These are phyloP conservation scores for Coniferiporia sulphurascens DNA, from an alignment of 1,284 basidiomycete species.

Conservation along the genomic window DNA sequence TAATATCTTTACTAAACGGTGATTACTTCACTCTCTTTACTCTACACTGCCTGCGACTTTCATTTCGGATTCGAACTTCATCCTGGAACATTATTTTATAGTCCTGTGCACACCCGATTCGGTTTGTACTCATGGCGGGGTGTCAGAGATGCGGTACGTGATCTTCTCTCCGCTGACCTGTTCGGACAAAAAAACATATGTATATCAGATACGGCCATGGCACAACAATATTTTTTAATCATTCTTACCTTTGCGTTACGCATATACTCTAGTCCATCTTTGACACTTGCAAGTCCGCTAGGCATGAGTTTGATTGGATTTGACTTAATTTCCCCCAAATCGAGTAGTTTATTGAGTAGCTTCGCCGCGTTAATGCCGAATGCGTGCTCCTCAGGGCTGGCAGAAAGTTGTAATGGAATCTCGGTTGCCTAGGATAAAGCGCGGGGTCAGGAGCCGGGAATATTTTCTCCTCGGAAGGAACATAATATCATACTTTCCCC, in stretches of 20 bases:
- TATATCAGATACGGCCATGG: not conserved
- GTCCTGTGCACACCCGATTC: too few species aligned
- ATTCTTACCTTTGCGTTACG: slow-evolving; percentile 24
- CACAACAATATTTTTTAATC: not conserved
- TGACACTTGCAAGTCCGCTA: slow-evolving; percentile 28
- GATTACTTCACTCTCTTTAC: too few species aligned
- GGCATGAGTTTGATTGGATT: slow-evolving; percentile 29
- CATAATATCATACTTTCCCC: slow-evolving; percentile 23
- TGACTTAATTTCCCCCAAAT: slow-evolving; percentile 24
- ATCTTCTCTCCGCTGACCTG: slow-evolving; percentile 16
- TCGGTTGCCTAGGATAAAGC: slow-evolving; percentile 22
- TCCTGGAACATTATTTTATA: too few species aligned
- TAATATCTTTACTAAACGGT: too few species aligned
- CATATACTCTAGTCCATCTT: slow-evolving; percentile 25
- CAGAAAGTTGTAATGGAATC: slow-evolving; percentile 14
- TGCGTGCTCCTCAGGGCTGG: slow-evolving; percentile 22
- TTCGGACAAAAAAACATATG: too few species aligned
- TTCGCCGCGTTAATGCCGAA: slow-evolving; percentile 26
- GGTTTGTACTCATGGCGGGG: not conserved
- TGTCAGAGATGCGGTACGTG: slow-evolving; percentile 13
- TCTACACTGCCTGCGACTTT: too few species aligned
- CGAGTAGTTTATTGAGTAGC: slow-evolving; percentile 26
- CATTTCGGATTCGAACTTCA: too few species aligned
- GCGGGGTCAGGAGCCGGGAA: not conserved
- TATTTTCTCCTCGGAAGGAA: not conserved